Evolutionary conservation across 768 basidiomycete species (phyloP).

Genomic region (Crepidotus variabilis): DNA sequence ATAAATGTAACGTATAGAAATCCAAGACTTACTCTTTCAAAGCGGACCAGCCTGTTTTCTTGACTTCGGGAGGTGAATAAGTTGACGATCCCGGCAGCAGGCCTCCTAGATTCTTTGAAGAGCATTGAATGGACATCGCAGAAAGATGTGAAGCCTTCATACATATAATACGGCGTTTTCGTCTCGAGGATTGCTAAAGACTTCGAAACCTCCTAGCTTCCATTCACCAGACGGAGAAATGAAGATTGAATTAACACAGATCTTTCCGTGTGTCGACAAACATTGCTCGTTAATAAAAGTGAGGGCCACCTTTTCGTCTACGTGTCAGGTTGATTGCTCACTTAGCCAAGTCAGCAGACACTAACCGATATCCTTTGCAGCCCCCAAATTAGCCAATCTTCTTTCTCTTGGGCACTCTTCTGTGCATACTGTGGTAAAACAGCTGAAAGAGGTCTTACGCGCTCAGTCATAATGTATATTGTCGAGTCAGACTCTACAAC

Average conservation of each 20-base stretch:
- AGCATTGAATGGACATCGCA: background rate
- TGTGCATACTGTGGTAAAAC: slow-evolving; percentile 61
- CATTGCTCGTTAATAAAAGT: slow-evolving; percentile 87
- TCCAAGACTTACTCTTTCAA: slow-evolving; percentile 67
- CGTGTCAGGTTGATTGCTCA: slow-evolving; percentile 4
- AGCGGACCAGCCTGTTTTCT: slow-evolving; percentile 78
- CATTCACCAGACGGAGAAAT: slow-evolving; percentile 94
- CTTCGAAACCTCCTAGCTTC: slow-evolving; percentile 94
- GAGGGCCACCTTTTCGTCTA: slow-evolving; percentile 64
- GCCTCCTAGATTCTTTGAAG: slow-evolving; percentile 60
- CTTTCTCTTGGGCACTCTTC: slow-evolving; percentile 59
- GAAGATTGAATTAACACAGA: slow-evolving; percentile 76
- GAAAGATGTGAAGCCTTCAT: slow-evolving; percentile 26
- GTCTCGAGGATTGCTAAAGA: slow-evolving; percentile 81
- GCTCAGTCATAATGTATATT: slow-evolving; percentile 93
- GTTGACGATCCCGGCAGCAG: slow-evolving; percentile 56
- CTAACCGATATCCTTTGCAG: slow-evolving; percentile 84
- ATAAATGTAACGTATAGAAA: slow-evolving; percentile 3
- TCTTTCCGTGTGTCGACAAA: slow-evolving; percentile 78
- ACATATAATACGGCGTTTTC: slow-evolving; percentile 79
- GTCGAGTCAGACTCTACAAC: slow-evolving; percentile 84
- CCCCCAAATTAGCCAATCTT: slow-evolving; percentile 94
- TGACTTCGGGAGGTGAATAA: slow-evolving; percentile 82
- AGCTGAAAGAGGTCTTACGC: slow-evolving; percentile 69
- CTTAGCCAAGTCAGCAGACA: slow-evolving; percentile 15